Percentiles rank a stretch among this genome's conserved stretches.
Evolutionary conservation across 257 asterid species (phyloP).

Genomic region (Primulina tabacum): DNA sequence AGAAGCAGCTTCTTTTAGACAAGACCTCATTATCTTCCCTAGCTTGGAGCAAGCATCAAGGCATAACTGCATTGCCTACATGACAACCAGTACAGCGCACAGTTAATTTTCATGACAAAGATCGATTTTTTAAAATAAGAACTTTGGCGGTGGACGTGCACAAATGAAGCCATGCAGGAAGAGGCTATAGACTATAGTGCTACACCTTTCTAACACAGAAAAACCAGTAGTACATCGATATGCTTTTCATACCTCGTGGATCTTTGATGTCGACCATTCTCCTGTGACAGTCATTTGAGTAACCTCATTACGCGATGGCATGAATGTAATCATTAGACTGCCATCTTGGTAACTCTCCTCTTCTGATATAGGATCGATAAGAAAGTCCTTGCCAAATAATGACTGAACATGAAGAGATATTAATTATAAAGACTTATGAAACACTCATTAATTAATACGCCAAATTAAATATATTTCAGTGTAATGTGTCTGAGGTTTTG

Average conservation of each 20-base stretch:
- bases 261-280: conserved; percentile 83
- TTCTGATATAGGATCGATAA: conserved; percentile 78
- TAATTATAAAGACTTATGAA: neutral
- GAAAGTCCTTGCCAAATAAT: conserved; percentile 66
- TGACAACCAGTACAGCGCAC: neutral
- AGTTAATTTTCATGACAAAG: no score
- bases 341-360: conserved; percentile 87
- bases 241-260: conserved; percentile 63
- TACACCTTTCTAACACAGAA: neutral
- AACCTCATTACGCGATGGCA: conserved; percentile 88
- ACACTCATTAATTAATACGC: neutral
- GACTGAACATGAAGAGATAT: conserved; percentile 42
- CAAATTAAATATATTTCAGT: neutral
- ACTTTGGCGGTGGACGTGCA: no score
- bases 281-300: conserved; percentile 86
- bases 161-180: neutral
- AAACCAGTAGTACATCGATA: neutral
- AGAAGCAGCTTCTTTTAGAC: conserved; percentile 64
- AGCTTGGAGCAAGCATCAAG: conserved; percentile 92
- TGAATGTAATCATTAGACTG: conserved; percentile 67
- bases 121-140: no score
- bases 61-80: conserved; percentile 89
- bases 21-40: conserved; percentile 68
- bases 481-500: neutral
- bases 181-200: neutral